A percentile compares a stretch with the other conserved stretches of the same genome.
Conservation (phyloP, 2,329 filamentous ascomycete species). For the Venturia oleaginea region DNA sequence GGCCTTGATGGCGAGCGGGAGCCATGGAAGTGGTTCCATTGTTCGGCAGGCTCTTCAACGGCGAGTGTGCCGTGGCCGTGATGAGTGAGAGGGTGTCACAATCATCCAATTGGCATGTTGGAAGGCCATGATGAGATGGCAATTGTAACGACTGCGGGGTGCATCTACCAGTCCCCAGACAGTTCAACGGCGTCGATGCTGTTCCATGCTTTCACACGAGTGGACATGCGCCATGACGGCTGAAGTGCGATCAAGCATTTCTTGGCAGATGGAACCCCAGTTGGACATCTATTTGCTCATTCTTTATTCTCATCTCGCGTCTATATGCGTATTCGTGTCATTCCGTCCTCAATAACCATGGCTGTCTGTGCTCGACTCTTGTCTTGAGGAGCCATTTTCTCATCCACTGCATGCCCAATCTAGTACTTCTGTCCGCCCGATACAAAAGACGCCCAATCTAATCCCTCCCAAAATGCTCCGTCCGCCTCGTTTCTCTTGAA, state of each 20-base stretch:
- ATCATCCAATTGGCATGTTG: background rate
- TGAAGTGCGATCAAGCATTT: background rate
- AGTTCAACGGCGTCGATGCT: background rate
- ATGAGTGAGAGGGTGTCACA: background rate
- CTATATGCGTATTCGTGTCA: background rate
- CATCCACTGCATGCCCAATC: background rate
- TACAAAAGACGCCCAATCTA: background rate
- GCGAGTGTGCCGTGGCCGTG: background rate
- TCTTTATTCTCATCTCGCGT: background rate
- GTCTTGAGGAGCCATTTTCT: background rate
- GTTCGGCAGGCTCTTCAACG: background rate
- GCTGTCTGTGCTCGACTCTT: background rate
- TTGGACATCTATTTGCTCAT: background rate
- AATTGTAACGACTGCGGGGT: background rate
- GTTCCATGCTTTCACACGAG: background rate
- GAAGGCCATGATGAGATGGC: background rate
- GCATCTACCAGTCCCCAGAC: background rate
- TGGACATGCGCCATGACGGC: background rate
- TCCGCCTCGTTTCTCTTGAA: background rate
- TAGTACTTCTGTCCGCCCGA: too few relatives aligned
- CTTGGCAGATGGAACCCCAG: background rate
- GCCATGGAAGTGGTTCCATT: background rate
- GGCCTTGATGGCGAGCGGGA: background rate
- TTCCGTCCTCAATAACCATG: background rate
- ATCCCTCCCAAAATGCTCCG: background rate